Evolutionary conservation across 768 basidiomycete species (phyloP).

Genomic region (Pulveroboletus frians): DNA sequence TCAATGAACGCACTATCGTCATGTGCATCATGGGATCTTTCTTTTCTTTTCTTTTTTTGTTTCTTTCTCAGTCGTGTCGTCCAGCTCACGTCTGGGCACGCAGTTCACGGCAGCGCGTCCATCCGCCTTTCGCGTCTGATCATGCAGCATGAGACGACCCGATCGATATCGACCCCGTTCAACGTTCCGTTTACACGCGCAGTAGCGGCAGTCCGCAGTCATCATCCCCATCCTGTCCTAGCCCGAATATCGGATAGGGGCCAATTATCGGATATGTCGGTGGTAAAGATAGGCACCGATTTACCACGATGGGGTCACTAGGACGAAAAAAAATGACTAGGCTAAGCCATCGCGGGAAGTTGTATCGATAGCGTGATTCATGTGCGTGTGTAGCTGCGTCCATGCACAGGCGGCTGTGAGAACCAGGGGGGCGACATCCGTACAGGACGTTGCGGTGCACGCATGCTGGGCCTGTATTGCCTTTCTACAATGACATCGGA

Average conservation of each 20-base stretch:
- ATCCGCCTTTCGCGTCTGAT: slow-evolving; percentile 11
- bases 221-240: slow-evolving; percentile 2
- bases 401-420: slow-evolving; percentile 11
- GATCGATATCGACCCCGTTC: slow-evolving; percentile 12
- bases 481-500: slow-evolving; percentile 5
- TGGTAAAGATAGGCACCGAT: slow-evolving; percentile 21
- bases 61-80: slow-evolving; percentile 5
- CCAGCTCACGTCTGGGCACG: slow-evolving; percentile 14
- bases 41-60: not conserved
- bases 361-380: slow-evolving; percentile 12
- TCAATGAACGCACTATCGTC: slow-evolving; percentile 13
- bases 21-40: slow-evolving; percentile 11
- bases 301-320: slow-evolving; percentile 3
- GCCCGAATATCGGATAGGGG: slow-evolving; percentile 18
- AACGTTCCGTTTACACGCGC: slow-evolving; percentile 18
- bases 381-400: not conserved
- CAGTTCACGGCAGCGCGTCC: slow-evolving; percentile 21
- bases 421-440: slow-evolving; percentile 6
- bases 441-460: slow-evolving; percentile 4
- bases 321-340: slow-evolving; percentile 16
- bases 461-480: slow-evolving; percentile 2
- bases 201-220: slow-evolving; percentile 7
- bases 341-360: slow-evolving; percentile 17
- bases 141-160: slow-evolving; percentile 19
- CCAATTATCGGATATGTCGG: slow-evolving; percentile 11